Conservation (phyloP, 2,329 filamentous ascomycete species). For the Elsinoe arachidis region DNA sequence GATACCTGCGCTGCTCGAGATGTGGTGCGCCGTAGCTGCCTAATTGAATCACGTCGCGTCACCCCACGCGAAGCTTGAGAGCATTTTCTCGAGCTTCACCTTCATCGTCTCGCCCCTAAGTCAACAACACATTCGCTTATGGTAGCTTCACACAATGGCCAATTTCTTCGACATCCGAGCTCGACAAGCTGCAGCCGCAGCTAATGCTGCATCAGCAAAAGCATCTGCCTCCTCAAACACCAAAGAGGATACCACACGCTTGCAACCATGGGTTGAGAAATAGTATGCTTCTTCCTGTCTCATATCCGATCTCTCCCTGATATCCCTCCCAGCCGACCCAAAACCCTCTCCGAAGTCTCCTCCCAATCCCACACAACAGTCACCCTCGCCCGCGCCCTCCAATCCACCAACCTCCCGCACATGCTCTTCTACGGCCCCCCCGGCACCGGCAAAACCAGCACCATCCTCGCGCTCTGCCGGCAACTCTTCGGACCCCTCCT, state of each 20-base stretch:
- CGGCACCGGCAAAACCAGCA: constrained; percentile 95
- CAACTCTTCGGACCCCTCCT: constrained; percentile 95
- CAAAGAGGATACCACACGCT: constrained; percentile 51
- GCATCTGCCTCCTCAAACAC: constrained; percentile 39
- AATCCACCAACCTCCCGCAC: constrained; percentile 95
- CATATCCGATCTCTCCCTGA: constrained; percentile 4
- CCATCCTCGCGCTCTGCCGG: constrained; percentile 91
- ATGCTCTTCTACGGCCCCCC: constrained; percentile 99
- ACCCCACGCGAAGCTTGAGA: constrained; percentile 2
- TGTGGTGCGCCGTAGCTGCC: not conserved
- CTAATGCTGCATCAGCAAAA: constrained; percentile 63
- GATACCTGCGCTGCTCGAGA: not conserved
- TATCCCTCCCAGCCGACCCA: constrained; percentile 63
- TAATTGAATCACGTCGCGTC: constrained; percentile 12
- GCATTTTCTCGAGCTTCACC: not conserved
- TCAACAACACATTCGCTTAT: not conserved
- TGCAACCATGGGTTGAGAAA: constrained; percentile 98
- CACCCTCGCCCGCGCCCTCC: constrained; percentile 82
- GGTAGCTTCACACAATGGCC: constrained; percentile 49
- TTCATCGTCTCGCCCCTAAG: not conserved
- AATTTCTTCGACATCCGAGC: constrained; percentile 96
- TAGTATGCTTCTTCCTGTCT: constrained; percentile 52
- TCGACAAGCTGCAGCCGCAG: constrained; percentile 59
- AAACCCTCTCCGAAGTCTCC: constrained; percentile 86
- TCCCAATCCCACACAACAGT: constrained; percentile 96